Evolutionary conservation across 306 rosid species (phyloP).

Genomic region (Vigna hirtella): DNA sequence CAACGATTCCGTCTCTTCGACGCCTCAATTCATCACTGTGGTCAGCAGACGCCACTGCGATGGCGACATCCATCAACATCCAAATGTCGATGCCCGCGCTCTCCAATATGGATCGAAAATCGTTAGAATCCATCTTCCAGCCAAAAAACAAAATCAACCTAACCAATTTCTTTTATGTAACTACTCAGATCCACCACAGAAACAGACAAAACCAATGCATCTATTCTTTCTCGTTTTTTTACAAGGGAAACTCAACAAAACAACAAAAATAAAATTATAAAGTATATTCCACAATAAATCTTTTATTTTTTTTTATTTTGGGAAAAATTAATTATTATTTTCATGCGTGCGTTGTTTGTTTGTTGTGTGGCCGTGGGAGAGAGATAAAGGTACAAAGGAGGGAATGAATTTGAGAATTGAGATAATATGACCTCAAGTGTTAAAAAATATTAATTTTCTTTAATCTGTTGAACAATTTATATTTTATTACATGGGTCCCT

Average conservation of each 20-base stretch:
- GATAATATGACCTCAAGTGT: no score
- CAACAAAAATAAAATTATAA: no score
- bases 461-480: no score
- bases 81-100: slow-evolving; percentile 74
- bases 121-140: slow-evolving; percentile 69
- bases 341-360: no score
- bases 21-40: slow-evolving; percentile 59
- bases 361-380: no score
- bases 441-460: no score
- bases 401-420: no score
- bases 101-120: slow-evolving; percentile 72
- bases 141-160: background rate
- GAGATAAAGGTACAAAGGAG: no score
- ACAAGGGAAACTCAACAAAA: background rate
- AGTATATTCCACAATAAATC: background rate
- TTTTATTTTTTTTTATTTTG: no score
- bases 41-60: slow-evolving; percentile 72
- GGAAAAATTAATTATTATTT: no score
- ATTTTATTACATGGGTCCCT: no score
- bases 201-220: slow-evolving; percentile 1
- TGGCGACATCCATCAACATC: slow-evolving; percentile 75
- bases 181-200: slow-evolving; percentile 22
- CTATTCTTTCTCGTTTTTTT: background rate
- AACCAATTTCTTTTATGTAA: background rate
- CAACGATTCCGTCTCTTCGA: slow-evolving; percentile 81